phyloP scores from a whole-genome alignment of 176 grass and related monocot species.

The Triticum dicoccoides region DNA sequence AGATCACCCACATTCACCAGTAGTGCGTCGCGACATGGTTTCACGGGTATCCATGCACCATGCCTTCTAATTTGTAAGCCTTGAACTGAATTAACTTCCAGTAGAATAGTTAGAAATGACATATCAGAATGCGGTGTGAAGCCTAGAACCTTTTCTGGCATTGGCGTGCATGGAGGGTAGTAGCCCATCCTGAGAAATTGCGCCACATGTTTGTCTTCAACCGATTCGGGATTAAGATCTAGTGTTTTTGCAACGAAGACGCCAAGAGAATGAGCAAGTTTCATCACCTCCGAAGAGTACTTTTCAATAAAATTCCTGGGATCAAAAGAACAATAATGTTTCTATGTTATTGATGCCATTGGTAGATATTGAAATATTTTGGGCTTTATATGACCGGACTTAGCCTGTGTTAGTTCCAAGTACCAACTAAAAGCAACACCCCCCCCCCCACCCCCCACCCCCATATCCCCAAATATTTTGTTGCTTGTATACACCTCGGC shows the following conservation, averaged over 20 bases:
- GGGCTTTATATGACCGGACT: not conserved
- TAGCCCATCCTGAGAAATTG: constrained; percentile 53
- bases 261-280: constrained; percentile 25
- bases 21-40: constrained; percentile 26
- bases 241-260: constrained; percentile 37
- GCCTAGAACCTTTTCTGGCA: constrained; percentile 49
- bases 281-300: constrained; percentile 41
- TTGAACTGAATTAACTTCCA: constrained; percentile 44
- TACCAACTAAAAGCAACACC: too few relatives aligned
- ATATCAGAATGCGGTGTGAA: constrained; percentile 44
- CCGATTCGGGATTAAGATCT: not conserved
- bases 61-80: constrained; percentile 44
- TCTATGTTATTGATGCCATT: not conserved
- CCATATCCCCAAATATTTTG: too few relatives aligned
- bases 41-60: constrained; percentile 31
- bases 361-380: not conserved
- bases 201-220: constrained; percentile 24
- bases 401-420: too few relatives aligned
- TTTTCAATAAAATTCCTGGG: constrained; percentile 40
- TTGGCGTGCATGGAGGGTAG: constrained; percentile 52
- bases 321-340: not conserved
- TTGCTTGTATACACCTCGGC: too few relatives aligned
- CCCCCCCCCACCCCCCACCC: too few relatives aligned
- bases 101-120: constrained; percentile 37
- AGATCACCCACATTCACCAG: constrained; percentile 51